A percentile compares a stretch with the other conserved stretches of the same genome.
Evolutionary conservation across 305 asterid species (phyloP).

Genomic region (Plantago rigida): DNA sequence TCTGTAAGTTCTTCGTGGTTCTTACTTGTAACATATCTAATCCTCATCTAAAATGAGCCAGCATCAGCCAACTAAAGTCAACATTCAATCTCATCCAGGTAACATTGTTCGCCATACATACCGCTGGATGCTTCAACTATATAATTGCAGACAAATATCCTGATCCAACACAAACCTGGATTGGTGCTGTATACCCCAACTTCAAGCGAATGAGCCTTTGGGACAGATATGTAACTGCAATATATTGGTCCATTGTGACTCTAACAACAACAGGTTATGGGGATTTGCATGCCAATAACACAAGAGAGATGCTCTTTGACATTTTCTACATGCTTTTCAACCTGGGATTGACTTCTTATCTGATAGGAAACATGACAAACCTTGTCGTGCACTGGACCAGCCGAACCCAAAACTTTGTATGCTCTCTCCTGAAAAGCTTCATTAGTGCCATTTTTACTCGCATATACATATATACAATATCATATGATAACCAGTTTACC

Average conservation of each 20-base stretch:
- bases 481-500: background rate
- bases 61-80: background rate
- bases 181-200: slow-evolving; percentile 67
- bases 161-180: slow-evolving; percentile 64
- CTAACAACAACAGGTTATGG: slow-evolving; percentile 94
- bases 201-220: slow-evolving; percentile 55
- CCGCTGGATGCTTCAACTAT: slow-evolving; percentile 83
- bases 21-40: background rate
- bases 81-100: slow-evolving; percentile 38
- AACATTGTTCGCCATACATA: slow-evolving; percentile 68
- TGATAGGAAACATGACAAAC: slow-evolving; percentile 93
- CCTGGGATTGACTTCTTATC: slow-evolving; percentile 71
- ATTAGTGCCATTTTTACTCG: background rate
- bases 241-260: slow-evolving; percentile 83
- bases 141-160: slow-evolving; percentile 72
- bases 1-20: slow-evolving; percentile 43
- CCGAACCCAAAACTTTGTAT: slow-evolving; percentile 70
- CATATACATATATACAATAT: too few relatives aligned
- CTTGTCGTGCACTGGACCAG: slow-evolving; percentile 90
- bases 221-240: slow-evolving; percentile 66
- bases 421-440: slow-evolving; percentile 21
- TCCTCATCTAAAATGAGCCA: background rate
- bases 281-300: slow-evolving; percentile 72
- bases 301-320: slow-evolving; percentile 77
- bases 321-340: slow-evolving; percentile 77